Evolutionary conservation across 2,329 filamentous ascomycete genomes (phyloP).

Genomic region (Mariannaea sp.): DNA sequence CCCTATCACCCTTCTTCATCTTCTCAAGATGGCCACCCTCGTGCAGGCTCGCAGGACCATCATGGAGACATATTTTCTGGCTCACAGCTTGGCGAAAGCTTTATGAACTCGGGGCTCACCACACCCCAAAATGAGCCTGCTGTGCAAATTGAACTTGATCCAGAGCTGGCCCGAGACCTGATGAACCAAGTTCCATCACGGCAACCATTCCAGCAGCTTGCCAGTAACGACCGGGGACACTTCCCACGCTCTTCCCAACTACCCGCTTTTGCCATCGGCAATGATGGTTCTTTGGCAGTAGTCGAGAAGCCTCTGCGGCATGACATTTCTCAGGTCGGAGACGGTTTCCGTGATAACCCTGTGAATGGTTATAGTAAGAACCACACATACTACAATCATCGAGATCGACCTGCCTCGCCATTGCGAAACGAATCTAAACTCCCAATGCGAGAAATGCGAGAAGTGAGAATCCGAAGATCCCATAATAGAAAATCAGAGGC

Average conservation of each 20-base stretch:
- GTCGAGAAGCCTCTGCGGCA: slow-evolving; percentile 34
- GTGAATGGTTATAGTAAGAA: slow-evolving; percentile 25
- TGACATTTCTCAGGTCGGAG: slow-evolving; percentile 38
- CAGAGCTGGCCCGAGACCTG: slow-evolving; percentile 34
- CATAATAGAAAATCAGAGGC: slow-evolving; percentile 31
- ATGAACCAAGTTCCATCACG: slow-evolving; percentile 29
- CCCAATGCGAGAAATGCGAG: slow-evolving; percentile 50
- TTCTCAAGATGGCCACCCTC: slow-evolving; percentile 29
- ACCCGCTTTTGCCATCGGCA: slow-evolving; percentile 42
- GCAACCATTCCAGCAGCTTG: slow-evolving; percentile 19
- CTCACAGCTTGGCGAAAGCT: slow-evolving; percentile 47
- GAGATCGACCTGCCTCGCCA: slow-evolving; percentile 33
- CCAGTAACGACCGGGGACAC: slow-evolving; percentile 20
- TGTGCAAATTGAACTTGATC: slow-evolving; percentile 29
- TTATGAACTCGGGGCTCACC: slow-evolving; percentile 47
- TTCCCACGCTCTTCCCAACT: slow-evolving; percentile 18
- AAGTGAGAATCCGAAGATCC: slow-evolving; percentile 39
- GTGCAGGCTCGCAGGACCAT: slow-evolving; percentile 21
- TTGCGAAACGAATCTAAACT: slow-evolving; percentile 41
- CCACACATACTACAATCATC: slow-evolving; percentile 23
- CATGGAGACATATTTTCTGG: slow-evolving; percentile 43
- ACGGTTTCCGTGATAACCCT: slow-evolving; percentile 40
- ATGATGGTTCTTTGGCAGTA: slow-evolving; percentile 47
- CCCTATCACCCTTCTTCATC: slow-evolving; percentile 26
- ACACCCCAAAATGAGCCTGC: slow-evolving; percentile 43